Conservation (phyloP, 2,329 filamentous ascomycete genomes). For the Chlorencoelia australis region DNA sequence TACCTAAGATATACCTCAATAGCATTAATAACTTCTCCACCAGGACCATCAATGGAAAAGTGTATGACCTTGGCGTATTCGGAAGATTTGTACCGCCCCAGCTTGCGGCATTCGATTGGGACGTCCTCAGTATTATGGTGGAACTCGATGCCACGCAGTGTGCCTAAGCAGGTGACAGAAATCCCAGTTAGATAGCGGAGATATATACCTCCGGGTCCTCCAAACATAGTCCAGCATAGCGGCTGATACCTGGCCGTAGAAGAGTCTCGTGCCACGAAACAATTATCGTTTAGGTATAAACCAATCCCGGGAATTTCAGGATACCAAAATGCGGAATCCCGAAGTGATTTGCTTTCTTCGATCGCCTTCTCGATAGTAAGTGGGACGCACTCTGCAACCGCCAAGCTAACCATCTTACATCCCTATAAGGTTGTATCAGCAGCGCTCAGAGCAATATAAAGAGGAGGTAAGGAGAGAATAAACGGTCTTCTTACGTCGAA, state of each 20-base stretch:
- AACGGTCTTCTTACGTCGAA: conserved; percentile 6
- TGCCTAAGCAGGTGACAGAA: conserved; percentile 5
- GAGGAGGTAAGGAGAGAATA: conserved; percentile 3
- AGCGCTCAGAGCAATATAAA: conserved; percentile 1
- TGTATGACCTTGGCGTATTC: conserved; percentile 3
- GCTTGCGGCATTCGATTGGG: conserved; percentile 4
- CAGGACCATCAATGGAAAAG: conserved; percentile 7
- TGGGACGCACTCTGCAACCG: conserved; percentile 2
- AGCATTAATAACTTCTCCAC: conserved; percentile 6
- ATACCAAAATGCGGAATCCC: conserved; percentile 5
- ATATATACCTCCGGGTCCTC: conserved; percentile 5
- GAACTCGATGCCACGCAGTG: conserved; percentile 3
- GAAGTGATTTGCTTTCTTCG: conserved; percentile 1
- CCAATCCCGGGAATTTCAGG: conserved; percentile 3
- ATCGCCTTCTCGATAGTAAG: not conserved
- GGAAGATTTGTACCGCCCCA: conserved; percentile 6
- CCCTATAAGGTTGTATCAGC: conserved; percentile 3
- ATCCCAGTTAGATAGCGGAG: conserved; percentile 5
- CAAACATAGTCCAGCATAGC: conserved; percentile 4
- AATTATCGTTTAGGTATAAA: conserved; percentile 5
- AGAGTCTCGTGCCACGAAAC: not conserved
- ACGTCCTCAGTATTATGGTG: conserved; percentile 4
- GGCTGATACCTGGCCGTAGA: conserved; percentile 2
- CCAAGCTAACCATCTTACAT: conserved; percentile 7
- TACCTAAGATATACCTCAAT: conserved; percentile 4